These are phyloP conservation scores for Baorangia bicolor DNA, from an alignment of 768 basidiomycete genomes.

Conservation along the genomic window DNA sequence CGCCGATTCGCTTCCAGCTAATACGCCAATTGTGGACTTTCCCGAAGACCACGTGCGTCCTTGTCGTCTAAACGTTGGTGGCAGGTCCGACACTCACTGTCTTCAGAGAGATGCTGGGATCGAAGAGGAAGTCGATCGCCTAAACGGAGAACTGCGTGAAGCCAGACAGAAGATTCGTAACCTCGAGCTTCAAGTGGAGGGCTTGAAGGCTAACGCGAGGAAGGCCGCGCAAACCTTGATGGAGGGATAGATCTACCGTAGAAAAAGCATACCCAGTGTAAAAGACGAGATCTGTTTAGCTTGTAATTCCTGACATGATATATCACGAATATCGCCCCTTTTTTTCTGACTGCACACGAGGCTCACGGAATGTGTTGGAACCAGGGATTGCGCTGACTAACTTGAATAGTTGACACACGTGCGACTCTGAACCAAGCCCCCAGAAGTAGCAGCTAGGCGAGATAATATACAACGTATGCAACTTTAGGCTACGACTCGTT, in stretches of 20 bases:
- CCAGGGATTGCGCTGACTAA: background rate
- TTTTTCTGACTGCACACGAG: slow-evolving; percentile 1
- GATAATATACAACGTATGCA: background rate
- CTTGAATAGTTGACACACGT: slow-evolving; percentile 15
- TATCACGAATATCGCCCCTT: background rate
- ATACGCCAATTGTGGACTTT: background rate
- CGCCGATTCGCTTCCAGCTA: slow-evolving; percentile 12
- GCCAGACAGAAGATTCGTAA: slow-evolving; percentile 80
- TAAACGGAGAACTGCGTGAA: slow-evolving; percentile 70
- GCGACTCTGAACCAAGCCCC: background rate
- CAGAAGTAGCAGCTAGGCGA: background rate
- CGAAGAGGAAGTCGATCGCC: slow-evolving; percentile 57
- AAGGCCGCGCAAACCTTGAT: slow-evolving; percentile 69
- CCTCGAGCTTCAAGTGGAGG: slow-evolving; percentile 80
- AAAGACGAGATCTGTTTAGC: background rate
- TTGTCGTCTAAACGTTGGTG: slow-evolving; percentile 1
- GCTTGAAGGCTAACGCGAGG: slow-evolving; percentile 68
- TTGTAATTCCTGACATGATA: background rate
- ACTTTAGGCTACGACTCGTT: no score
- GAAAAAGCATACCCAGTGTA: slow-evolving; percentile 1
- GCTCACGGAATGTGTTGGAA: background rate
- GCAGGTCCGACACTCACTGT: background rate
- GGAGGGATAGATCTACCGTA: slow-evolving; percentile 19
- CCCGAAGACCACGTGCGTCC: slow-evolving; percentile 33
- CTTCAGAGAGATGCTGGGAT: slow-evolving; percentile 28